Evolutionary conservation across 495 filamentous ascomycete species (phyloP).

Genomic region (Staphylotrichum tortipilum): DNA sequence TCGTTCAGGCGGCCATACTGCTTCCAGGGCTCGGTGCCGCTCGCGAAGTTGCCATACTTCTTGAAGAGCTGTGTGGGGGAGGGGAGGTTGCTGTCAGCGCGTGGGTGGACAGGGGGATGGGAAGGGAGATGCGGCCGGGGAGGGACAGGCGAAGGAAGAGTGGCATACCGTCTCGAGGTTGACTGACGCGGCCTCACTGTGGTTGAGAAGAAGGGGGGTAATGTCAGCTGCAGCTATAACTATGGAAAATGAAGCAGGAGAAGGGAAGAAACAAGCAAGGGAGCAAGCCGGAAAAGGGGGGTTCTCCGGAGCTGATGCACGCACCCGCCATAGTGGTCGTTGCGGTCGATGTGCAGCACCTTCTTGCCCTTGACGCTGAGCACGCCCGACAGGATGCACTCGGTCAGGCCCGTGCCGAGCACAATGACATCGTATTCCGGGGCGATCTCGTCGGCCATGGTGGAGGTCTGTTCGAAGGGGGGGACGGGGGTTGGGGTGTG

Average conservation of each 20-base stretch:
- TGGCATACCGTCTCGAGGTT: constrained; percentile 77
- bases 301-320: too few relatives aligned
- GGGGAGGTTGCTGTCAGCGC: constrained; percentile 4
- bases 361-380: constrained; percentile 98
- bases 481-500: too few relatives aligned
- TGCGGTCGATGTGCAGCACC: constrained; percentile 97
- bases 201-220: too few relatives aligned
- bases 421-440: constrained; percentile 97
- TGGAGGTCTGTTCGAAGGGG: background rate
- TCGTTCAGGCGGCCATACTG: constrained; percentile 93
- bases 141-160: background rate
- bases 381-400: constrained; percentile 97
- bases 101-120: background rate
- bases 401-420: constrained; percentile 93
- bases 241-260: background rate
- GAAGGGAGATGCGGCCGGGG: constrained; percentile 3
- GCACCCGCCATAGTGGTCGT: constrained; percentile 97
- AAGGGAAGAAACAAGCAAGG: background rate
- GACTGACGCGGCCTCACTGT: constrained; percentile 83
- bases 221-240: too few relatives aligned
- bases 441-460: constrained; percentile 86
- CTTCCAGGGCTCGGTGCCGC: constrained; percentile 91
- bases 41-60: constrained; percentile 74
- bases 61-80: constrained; percentile 66
- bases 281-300: constrained; percentile 12